These are phyloP conservation scores for Moesziomyces antarcticus DNA, from an alignment of 1,284 basidiomycete genomes.

Conservation along the genomic window DNA sequence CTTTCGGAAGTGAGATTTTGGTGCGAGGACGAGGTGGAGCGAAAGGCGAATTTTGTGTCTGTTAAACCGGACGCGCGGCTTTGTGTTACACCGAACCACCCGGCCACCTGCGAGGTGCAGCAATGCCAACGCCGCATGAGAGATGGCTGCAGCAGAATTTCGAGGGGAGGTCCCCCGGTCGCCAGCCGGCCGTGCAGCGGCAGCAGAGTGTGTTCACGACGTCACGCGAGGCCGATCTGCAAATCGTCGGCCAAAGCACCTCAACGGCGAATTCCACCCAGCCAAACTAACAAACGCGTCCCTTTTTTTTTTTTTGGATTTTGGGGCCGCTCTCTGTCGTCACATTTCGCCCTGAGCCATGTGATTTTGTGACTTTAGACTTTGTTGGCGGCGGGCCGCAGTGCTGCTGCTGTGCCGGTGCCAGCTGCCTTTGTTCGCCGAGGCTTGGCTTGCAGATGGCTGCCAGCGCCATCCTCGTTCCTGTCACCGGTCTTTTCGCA, in stretches of 20 bases:
- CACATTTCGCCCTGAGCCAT: not conserved
- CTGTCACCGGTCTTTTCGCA: no score
- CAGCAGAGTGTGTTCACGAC: no score
- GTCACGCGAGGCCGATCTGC: no score
- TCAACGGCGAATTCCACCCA: no score
- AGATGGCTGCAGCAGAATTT: no score
- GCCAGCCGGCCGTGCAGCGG: no score
- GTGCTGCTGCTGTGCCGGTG: no score
- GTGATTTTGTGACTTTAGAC: not conserved
- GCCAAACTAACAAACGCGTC: not conserved
- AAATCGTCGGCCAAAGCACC: no score
- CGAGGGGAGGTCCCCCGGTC: no score
- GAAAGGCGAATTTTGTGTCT: not conserved
- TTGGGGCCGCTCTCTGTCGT: not conserved
- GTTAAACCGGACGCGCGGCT: not conserved
- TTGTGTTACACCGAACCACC: no score
- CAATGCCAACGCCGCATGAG: no score
- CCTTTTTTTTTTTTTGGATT: not conserved
- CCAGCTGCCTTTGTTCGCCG: not conserved
- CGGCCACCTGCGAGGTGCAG: not conserved
- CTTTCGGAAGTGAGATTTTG: not conserved
- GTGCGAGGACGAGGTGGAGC: not conserved
- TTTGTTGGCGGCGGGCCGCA: not conserved
- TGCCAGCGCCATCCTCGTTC: not conserved
- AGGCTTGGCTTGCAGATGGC: not conserved